phyloP scores from a whole-genome alignment of 2,329 filamentous ascomycete species.

The Sporothrix dimorphospora region DNA sequence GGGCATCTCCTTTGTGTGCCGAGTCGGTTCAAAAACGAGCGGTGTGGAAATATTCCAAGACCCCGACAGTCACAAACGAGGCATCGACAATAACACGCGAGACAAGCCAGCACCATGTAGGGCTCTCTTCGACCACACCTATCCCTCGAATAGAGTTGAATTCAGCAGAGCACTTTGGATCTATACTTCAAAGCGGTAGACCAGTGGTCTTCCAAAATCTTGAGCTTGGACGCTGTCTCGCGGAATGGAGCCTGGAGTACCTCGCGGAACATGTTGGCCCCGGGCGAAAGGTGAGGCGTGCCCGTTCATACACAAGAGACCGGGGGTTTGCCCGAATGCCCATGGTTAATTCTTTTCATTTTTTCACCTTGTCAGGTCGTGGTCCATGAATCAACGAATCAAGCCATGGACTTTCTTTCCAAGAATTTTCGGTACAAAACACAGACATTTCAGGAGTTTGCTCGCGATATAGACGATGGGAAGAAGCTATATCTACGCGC shows the following conservation, averaged over 20 bases:
- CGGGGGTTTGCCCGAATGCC: no score
- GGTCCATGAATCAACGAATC: conserved; percentile 68
- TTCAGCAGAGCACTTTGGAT: conserved; percentile 60
- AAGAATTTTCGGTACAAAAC: conserved; percentile 83
- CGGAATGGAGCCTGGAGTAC: conserved; percentile 70
- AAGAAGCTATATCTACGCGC: conserved; percentile 76
- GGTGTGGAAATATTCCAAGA: conserved; percentile 28
- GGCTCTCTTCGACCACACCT: background rate
- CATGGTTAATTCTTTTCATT: background rate
- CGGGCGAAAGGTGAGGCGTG: conserved; percentile 54
- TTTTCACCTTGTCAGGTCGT: conserved; percentile 56
- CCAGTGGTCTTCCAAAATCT: conserved; percentile 69
- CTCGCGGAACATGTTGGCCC: conserved; percentile 64
- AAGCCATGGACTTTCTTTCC: conserved; percentile 75
- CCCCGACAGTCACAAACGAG: conserved; percentile 26
- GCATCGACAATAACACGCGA: background rate
- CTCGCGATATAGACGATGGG: conserved; percentile 61
- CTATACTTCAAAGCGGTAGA: conserved; percentile 58
- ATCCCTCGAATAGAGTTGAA: conserved; percentile 59
- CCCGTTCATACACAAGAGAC: background rate
- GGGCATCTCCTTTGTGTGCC: background rate
- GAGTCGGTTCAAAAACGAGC: background rate
- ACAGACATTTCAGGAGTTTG: conserved; percentile 67
- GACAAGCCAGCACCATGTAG: no score
- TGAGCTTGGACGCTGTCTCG: conserved; percentile 67